Percentiles rank a stretch among this genome's conserved stretches.
Evolutionary conservation across 2,329 filamentous ascomycete genomes (phyloP).

Genomic region (Beauveria scarabaeidicola): DNA sequence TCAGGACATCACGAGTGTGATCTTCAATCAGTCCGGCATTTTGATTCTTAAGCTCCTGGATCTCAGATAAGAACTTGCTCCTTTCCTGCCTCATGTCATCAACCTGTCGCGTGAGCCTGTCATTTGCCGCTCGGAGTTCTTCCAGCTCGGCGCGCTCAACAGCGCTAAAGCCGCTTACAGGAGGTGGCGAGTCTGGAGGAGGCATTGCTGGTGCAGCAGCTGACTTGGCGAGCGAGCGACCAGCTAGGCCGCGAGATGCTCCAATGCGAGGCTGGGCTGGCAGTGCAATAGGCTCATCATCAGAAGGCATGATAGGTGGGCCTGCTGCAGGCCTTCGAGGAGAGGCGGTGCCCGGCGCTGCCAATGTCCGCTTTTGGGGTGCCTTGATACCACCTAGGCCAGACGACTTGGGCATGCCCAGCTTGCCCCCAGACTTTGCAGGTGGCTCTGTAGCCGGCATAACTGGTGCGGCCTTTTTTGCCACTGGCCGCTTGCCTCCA

Average conservation of each 20-base stretch:
- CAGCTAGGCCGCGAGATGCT: slow-evolving; percentile 71
- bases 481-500: slow-evolving; percentile 32
- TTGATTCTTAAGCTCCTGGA: slow-evolving; percentile 91
- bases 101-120: slow-evolving; percentile 62
- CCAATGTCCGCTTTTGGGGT: slow-evolving; percentile 47
- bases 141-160: slow-evolving; percentile 90
- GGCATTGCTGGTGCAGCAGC: slow-evolving; percentile 40
- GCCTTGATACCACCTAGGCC: slow-evolving; percentile 51
- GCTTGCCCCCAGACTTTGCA: slow-evolving; percentile 44
- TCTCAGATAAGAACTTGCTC: slow-evolving; percentile 72
- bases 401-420: slow-evolving; percentile 46
- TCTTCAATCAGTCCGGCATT: slow-evolving; percentile 96
- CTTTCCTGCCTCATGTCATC: slow-evolving; percentile 80
- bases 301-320: slow-evolving; percentile 39
- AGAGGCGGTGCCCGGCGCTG: slow-evolving; percentile 41
- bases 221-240: slow-evolving; percentile 76
- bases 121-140: slow-evolving; percentile 76
- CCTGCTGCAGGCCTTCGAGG: slow-evolving; percentile 43
- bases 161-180: slow-evolving; percentile 58
- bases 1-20: slow-evolving; percentile 88
- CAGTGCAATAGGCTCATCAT: slow-evolving; percentile 49
- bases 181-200: slow-evolving; percentile 47
- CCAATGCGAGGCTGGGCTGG: slow-evolving; percentile 55
- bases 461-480: slow-evolving; percentile 37
- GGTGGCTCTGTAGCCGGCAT: slow-evolving; percentile 38